Evolutionary conservation across 139 green algal genomes (phyloP).

Genomic region (Pseudopediastrum boryanum): DNA sequence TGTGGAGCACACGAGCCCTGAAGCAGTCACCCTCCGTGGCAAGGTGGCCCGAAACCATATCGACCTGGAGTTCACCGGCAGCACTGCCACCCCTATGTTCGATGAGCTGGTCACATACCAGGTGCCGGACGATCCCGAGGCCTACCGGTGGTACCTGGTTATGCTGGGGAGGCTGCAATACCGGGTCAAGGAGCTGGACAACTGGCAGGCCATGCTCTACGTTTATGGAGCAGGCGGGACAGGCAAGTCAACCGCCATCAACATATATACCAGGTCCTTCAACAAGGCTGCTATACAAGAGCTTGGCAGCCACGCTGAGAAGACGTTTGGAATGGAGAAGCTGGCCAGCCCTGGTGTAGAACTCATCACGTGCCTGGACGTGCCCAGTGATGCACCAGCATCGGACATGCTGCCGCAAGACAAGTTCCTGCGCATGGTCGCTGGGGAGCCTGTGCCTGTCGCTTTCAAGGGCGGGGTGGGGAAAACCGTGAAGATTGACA

Average conservation of each 20-base stretch:
- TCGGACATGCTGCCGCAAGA: background rate
- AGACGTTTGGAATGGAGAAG: conserved; percentile 1
- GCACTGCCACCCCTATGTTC: conserved; percentile 15
- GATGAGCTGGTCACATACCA: conserved; percentile 15
- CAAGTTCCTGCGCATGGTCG: conserved; percentile 1
- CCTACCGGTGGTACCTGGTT: conserved; percentile 4
- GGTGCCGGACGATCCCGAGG: background rate
- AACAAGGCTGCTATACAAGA: background rate
- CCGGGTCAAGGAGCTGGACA: conserved; percentile 30
- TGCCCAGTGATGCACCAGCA: background rate
- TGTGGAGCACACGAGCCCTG: too few species aligned
- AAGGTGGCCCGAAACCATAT: background rate
- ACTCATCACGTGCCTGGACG: background rate
- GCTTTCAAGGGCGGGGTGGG: background rate
- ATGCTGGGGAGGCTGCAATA: conserved; percentile 24
- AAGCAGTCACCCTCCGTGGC: too few species aligned
- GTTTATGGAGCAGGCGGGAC: conserved; percentile 10
- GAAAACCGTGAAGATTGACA: background rate
- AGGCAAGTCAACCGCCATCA: conserved; percentile 16
- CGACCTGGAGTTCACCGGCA: background rate
- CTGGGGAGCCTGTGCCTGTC: conserved; percentile 3
- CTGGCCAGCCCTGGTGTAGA: background rate
- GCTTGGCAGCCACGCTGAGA: background rate
- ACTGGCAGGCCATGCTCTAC: conserved; percentile 36
- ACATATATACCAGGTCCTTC: background rate